Evolutionary conservation across 208 protist species (phyloP).

Genomic region (Leishmania tropica): DNA sequence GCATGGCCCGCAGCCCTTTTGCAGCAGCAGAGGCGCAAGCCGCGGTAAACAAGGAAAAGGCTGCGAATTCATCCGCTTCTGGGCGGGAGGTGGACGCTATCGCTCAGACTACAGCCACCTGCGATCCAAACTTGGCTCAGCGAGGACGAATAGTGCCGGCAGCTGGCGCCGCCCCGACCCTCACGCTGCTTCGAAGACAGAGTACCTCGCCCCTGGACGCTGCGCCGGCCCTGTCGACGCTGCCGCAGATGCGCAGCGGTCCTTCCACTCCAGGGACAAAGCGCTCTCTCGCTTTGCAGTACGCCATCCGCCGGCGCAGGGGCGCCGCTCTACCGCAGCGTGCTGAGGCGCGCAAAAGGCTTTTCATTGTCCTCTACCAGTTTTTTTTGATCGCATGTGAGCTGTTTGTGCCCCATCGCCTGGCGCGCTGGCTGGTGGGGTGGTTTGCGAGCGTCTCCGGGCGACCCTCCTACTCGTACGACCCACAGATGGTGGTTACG

Average conservation of each 20-base stretch:
- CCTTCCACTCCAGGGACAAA: conserved; percentile 7
- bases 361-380: conserved; percentile 36
- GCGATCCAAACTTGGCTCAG: not conserved
- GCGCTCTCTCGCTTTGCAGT: conserved; percentile 46
- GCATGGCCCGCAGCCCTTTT: not conserved
- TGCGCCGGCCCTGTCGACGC: not conserved
- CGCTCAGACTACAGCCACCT: not conserved
- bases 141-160: not conserved
- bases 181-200: not conserved
- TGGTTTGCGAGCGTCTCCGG: conserved; percentile 25
- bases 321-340: not conserved
- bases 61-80: no score
- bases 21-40: not conserved
- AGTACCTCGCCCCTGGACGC: not conserved
- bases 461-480: conserved; percentile 49
- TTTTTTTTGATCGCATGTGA: conserved; percentile 42
- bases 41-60: not conserved
- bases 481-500: conserved; percentile 32
- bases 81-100: not conserved
- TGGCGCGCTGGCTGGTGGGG: conserved; percentile 41
- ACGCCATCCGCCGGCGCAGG: conserved; percentile 35
- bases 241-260: not conserved
- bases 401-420: conserved; percentile 38
- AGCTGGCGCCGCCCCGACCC: not conserved
- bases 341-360: conserved; percentile 4